phyloP scores from a whole-genome alignment of 2,329 filamentous ascomycete species.

The Colletotrichum sp. region DNA sequence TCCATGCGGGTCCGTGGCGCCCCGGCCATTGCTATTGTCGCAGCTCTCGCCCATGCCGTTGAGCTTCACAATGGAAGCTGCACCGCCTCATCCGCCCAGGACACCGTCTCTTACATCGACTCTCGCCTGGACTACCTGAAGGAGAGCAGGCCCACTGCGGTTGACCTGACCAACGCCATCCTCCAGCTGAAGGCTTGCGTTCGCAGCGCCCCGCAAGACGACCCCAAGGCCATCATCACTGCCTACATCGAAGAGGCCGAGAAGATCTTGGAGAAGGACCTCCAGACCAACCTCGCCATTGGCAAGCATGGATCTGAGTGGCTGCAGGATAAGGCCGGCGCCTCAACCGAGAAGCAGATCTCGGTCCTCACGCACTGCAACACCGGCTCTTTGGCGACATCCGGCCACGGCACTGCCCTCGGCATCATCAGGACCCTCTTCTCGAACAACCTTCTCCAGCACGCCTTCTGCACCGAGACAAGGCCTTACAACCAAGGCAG shows the following conservation, averaged over 20 bases:
- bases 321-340: slow-evolving; percentile 67
- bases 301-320: slow-evolving; percentile 84
- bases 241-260: slow-evolving; percentile 84
- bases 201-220: slow-evolving; percentile 44
- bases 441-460: slow-evolving; percentile 67
- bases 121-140: slow-evolving; percentile 85
- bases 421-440: slow-evolving; percentile 90
- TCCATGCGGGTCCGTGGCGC: slow-evolving; percentile 81
- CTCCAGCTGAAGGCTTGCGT: slow-evolving; percentile 75
- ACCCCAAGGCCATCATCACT: slow-evolving; percentile 59
- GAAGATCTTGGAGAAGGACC: slow-evolving; percentile 84
- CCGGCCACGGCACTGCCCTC: slow-evolving; percentile 94
- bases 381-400: slow-evolving; percentile 94
- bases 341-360: slow-evolving; percentile 56
- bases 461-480: slow-evolving; percentile 96
- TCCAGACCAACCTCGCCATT: slow-evolving; percentile 85
- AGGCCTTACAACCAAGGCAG: slow-evolving; percentile 98
- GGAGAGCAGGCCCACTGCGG: slow-evolving; percentile 88
- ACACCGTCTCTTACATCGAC: slow-evolving; percentile 74
- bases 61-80: slow-evolving; percentile 70
- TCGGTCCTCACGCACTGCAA: slow-evolving; percentile 98
- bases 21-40: slow-evolving; percentile 98
- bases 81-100: slow-evolving; percentile 50
- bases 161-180: slow-evolving; percentile 92
- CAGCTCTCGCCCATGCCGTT: slow-evolving; percentile 84